These are phyloP conservation scores for Domatiomyces globalis DNA, from an alignment of 2,329 filamentous ascomycete genomes.

Conservation along the genomic window DNA sequence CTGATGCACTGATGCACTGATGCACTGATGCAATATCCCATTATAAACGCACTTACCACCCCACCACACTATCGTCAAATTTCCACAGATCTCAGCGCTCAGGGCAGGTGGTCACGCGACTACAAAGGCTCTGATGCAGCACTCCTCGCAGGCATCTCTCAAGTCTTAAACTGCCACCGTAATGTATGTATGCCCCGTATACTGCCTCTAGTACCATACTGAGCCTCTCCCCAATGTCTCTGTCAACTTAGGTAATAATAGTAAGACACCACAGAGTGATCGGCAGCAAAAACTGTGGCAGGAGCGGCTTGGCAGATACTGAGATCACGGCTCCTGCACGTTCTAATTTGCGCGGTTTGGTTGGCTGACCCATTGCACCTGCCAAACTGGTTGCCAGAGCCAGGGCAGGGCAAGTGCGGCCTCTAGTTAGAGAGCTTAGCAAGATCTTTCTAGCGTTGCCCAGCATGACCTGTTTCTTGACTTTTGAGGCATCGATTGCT, in stretches of 20 bases:
- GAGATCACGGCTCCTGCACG: not conserved
- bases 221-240: too few relatives aligned
- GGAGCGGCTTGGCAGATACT: not conserved
- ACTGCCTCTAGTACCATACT: too few relatives aligned
- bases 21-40: too few relatives aligned
- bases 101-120: not conserved
- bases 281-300: not conserved
- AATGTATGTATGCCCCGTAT: too few relatives aligned
- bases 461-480: not conserved
- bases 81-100: too few relatives aligned
- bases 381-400: not conserved
- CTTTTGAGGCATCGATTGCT: not conserved
- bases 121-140: not conserved
- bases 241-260: too few relatives aligned
- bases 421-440: not conserved
- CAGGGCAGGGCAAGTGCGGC: not conserved
- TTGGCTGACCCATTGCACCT: not conserved
- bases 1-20: too few relatives aligned
- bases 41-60: too few relatives aligned
- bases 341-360: not conserved
- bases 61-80: too few relatives aligned
- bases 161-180: not conserved
- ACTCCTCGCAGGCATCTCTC: not conserved
- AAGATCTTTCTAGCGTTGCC: not conserved
- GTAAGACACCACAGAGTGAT: too few relatives aligned